Evolutionary conservation across 257 asterid species (phyloP), one percentile per base, ranked within the genome.

Genomic region (Solanum sitiens): DNA sequence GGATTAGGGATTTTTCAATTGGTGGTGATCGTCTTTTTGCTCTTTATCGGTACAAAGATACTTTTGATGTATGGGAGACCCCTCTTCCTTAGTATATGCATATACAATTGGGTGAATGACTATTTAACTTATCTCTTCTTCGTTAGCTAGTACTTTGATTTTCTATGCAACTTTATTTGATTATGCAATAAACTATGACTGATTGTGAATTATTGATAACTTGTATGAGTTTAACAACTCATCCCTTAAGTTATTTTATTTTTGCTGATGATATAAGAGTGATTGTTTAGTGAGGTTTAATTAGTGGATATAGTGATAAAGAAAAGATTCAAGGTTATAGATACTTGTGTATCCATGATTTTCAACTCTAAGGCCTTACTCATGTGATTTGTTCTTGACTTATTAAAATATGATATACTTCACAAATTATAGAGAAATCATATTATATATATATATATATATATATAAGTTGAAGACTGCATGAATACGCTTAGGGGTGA

Each of bases 1-100:
- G 96, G 1, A 96, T 96, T 18, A 93, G 95, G 50, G 98, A 96
- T 89, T 96, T 45, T 4, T 45, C 53, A 45, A 45, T 45, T 45
- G 53, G 53, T 4, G 53, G 53, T 45, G 16, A 45, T 13, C 18
- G 53, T 45, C 53, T 45, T 45, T 12, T 45, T 45, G 6, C 53
- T 13, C 53, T 45, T 12, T 18, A 45, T 13, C 0, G 53, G 18
- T 4, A 3, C 15, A 11, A 12, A 0, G 18, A 45, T 45, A 45
- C 4, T 45, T 45, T 45, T 45, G 53, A 45, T 45, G 53, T 45
- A 45, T 45, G 56, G 56, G 56, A 45, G 0, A 45, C 56, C 56
- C 56, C 56, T 45, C 56, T 18, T 13, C 56, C 56, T 0, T 45
- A 50, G 0, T 15, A 5, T 50, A 50, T 50, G 61, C 21, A 5